Evolutionary conservation across 352 stramenopile species (phyloP).

Genomic region (Peronospora farinosa): DNA sequence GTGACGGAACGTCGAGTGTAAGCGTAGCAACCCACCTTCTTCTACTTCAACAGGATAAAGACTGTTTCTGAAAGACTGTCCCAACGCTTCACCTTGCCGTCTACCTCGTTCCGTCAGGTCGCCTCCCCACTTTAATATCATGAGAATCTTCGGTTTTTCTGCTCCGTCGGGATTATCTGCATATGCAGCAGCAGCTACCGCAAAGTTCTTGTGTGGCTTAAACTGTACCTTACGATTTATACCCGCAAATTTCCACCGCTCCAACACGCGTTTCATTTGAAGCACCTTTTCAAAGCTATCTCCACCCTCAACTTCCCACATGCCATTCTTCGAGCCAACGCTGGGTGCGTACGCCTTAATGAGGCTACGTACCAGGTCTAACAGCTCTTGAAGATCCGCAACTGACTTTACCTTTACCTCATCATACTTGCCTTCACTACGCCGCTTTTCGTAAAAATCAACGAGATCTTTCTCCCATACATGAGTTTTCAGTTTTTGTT

Average conservation of each 20-base stretch:
- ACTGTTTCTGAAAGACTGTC: conserved; percentile 87
- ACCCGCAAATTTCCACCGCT: conserved; percentile 94
- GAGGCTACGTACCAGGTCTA: conserved; percentile 70
- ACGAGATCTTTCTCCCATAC: conserved; percentile 85
- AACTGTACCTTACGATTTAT: conserved; percentile 97
- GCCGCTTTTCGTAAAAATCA: conserved; percentile 67
- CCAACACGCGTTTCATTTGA: conserved; percentile 95
- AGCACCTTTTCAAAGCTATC: conserved; percentile 90
- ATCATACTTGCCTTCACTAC: conserved; percentile 68
- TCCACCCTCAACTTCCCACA: conserved; percentile 79
- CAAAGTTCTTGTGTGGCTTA: conserved; percentile 69
- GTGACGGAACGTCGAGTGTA: conserved; percentile 99
- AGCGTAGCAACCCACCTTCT: conserved; percentile 91
- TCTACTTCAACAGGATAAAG: conserved; percentile 88
- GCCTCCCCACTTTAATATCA: conserved; percentile 99
- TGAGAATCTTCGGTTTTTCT: conserved; percentile 88
- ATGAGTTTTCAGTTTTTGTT: conserved; percentile 98
- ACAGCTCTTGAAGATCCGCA: conserved; percentile 67
- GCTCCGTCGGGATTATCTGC: conserved; percentile 12
- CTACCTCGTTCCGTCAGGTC: conserved; percentile 97
- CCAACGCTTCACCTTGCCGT: conserved; percentile 92
- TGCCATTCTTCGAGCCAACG: conserved; percentile 72
- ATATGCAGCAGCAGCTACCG: conserved; percentile 29
- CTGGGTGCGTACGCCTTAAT: conserved; percentile 78
- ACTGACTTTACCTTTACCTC: conserved; percentile 85